Evolutionary conservation across 176 grass and related monocot genomes (phyloP), one percentile per base, ranked within the genome.

Genomic region (Pontederia crassipes): DNA sequence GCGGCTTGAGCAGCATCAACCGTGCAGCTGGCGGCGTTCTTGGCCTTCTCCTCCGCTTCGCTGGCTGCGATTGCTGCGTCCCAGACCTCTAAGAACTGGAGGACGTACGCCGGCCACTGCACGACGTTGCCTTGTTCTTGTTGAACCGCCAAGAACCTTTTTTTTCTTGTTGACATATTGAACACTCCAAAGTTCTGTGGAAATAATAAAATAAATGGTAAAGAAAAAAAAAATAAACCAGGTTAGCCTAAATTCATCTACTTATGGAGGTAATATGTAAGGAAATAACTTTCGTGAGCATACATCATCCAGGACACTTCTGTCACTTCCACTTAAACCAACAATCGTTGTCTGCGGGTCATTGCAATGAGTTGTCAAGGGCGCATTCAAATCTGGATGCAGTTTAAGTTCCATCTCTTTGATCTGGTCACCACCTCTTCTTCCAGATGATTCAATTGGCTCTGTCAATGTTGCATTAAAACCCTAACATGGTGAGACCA

Each of bases 371-470:
- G 79, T 74, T 73, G 77, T 76, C 81, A 98, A 29, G 59, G 93
- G 71, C 16, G 40, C 76, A 68, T 98, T 98, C 56, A 92, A 81
- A 15, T 98, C 87, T 10, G 93, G 93, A 64, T 92, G 87, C 82
- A 98, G 77, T 75, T 98, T 98, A 58, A 98, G 84, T 65, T 98
- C 93, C 93, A 98, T 98, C 68, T 98, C 93, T 72, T 98, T 98
- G 61, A 98, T 98, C 72, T 98, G 93, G 58, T 98, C 93, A 49
- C 93, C 93, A 12, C 93, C 93, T 77, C 93, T 89, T 86, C 87
- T 85, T 55, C 93, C 87, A 48, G 87, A 92, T 2, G 93, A 92
- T 73, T 98, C 93, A 16, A 98, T 77, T 54, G 93, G 88, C 54
- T 98, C 87, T 17, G 84, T 98, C 72, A 98, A 72, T 63, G 93